Percentiles rank a stretch among this genome's conserved stretches.
Evolutionary conservation across 257 asterid genomes (phyloP).

Genomic region (Solanum virginianum): DNA sequence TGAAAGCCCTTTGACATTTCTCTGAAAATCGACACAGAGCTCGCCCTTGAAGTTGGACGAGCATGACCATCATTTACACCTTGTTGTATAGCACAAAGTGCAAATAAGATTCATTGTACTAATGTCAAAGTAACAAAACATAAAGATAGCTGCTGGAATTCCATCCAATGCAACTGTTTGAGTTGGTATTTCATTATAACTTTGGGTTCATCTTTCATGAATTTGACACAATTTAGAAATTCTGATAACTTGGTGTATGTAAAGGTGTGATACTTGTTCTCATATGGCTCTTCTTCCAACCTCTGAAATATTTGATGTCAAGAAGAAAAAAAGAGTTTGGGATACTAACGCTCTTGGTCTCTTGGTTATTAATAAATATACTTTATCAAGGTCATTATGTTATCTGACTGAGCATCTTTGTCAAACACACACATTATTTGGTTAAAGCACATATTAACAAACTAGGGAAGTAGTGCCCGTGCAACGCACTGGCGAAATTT

Average conservation of each 20-base stretch:
- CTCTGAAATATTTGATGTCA: too few relatives aligned
- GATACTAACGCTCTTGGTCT: too few relatives aligned
- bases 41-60: constrained; percentile 86
- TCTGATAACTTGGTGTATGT: neutral
- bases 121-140: neutral
- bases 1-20: constrained; percentile 92
- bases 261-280: neutral
- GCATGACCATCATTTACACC: constrained; percentile 31
- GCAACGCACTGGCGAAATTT: too few relatives aligned
- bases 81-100: neutral
- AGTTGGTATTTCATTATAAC: neutral
- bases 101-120: neutral
- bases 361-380: too few relatives aligned
- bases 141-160: neutral
- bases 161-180: neutral
- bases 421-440: too few relatives aligned
- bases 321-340: too few relatives aligned
- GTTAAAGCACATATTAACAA: too few relatives aligned
- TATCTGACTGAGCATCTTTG: too few relatives aligned
- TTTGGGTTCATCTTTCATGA: neutral
- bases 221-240: neutral
- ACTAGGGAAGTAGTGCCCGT: too few relatives aligned
- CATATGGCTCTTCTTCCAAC: too few relatives aligned
- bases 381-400: too few relatives aligned
- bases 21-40: constrained; percentile 85